Evolutionary conservation across 2,329 filamentous ascomycete genomes (phyloP), one percentile per base, ranked within the genome.

Genomic region (Alternaria metachromatica): DNA sequence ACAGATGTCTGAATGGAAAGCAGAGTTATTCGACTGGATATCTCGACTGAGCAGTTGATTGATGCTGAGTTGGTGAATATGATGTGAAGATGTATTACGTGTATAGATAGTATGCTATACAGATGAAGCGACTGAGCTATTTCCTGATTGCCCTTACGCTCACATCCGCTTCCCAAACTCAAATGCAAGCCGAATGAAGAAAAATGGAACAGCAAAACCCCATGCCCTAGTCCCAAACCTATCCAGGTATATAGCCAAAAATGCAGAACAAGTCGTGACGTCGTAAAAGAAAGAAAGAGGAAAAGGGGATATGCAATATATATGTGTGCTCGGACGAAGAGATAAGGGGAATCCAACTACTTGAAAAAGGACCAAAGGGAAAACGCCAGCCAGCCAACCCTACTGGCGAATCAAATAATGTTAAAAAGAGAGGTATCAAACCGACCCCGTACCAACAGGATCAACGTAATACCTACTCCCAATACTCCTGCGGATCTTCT

Each of bases 401-500:
- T 37, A 6, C 20, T 20, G 20, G 11, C 12, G 13, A 21, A n/a
- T 51, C 18, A 15, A 18, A 41, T 8, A 4, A 41, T 41, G n/a
- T 33, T 7, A 6, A 53, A 53, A 37, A 53, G 49, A n/a, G 2
- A 11, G 49, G 8, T 20, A 25, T 9, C 11, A 53, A 1, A 33
- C 20, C 21, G 60, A 62, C 30, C 25, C 48, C 6, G 55, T 55
- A 12, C 28, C 60, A 12, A 62, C 64, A 5, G 65, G 68, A 50
- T 80, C 77, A 15, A 77, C 68, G 58, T 77, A 82, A 71, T 82
- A 80, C 59, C 80, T 78, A 15, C 77, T 76, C 2, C 85, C 84
- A 71, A 90, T 89, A 59, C 83, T 86, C 59, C 83, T 82, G 66
- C 87, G 84, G 55, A 89, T 77, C 62, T 79, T 82, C 65, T 86